Evolutionary conservation across 345 rosid genomes (phyloP).

Genomic region (Trapa bicornis): DNA sequence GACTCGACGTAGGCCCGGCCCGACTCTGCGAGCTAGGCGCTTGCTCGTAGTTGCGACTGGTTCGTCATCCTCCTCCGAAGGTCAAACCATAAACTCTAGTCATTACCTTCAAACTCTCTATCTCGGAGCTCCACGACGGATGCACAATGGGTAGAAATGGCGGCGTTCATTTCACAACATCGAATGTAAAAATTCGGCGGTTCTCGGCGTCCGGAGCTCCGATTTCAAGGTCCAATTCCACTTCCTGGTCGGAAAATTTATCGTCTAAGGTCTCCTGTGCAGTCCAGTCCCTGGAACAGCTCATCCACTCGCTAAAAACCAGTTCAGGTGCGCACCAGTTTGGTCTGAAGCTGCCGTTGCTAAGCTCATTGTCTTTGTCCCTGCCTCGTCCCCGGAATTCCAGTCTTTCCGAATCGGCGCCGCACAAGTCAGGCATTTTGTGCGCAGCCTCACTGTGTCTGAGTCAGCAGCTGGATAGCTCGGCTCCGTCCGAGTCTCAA

Average conservation of each 20-base stretch:
- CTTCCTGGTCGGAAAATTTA: slow-evolving; percentile 8
- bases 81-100: not conserved
- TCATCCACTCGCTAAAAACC: slow-evolving; percentile 23
- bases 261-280: slow-evolving; percentile 20
- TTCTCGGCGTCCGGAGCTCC: slow-evolving; percentile 3
- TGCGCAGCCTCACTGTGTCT: slow-evolving; percentile 44
- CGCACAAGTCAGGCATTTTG: slow-evolving; percentile 21
- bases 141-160: slow-evolving; percentile 20
- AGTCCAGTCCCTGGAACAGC: slow-evolving; percentile 16
- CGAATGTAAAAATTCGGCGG: slow-evolving; percentile 21
- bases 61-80: not conserved
- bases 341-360: slow-evolving; percentile 8
- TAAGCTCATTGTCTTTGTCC: slow-evolving; percentile 9
- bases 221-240: slow-evolving; percentile 5
- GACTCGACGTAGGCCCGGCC: not conserved
- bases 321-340: slow-evolving; percentile 10
- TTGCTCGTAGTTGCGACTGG: not conserved
- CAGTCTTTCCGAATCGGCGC: not conserved
- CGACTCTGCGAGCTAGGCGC: not conserved
- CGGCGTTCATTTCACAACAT: slow-evolving; percentile 26
- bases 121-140: not conserved
- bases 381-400: slow-evolving; percentile 4
- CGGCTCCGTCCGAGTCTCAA: slow-evolving; percentile 7
- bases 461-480: slow-evolving; percentile 8
- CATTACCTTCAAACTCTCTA: not conserved